Evolutionary conservation across 2,329 filamentous ascomycete species (phyloP).

Genomic region (Cladophialophora chaetospira): DNA sequence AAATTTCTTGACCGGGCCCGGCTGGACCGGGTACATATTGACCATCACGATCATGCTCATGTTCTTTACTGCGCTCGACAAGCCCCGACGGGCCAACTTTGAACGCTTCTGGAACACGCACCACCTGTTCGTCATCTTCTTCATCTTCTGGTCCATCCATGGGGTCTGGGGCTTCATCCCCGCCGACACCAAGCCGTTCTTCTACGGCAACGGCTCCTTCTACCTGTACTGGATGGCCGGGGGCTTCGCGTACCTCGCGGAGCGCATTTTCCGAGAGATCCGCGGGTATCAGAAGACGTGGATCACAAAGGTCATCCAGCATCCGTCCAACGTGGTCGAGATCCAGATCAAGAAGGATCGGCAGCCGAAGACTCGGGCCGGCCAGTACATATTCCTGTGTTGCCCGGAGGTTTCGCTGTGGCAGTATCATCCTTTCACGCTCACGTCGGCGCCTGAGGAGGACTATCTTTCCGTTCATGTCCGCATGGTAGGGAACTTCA

Average conservation of each 20-base stretch:
- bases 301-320: conserved; percentile 86
- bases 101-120: conserved; percentile 91
- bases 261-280: conserved; percentile 75
- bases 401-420: conserved; percentile 82
- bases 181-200: conserved; percentile 77
- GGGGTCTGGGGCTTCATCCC: conserved; percentile 90
- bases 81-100: conserved; percentile 76
- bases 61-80: conserved; percentile 75
- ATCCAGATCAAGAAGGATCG: conserved; percentile 86
- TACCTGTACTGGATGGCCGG: conserved; percentile 90
- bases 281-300: conserved; percentile 81
- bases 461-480: conserved; percentile 88
- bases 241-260: conserved; percentile 75
- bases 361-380: conserved; percentile 75
- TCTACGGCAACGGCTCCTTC: conserved; percentile 75
- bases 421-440: conserved; percentile 86
- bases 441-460: conserved; percentile 84
- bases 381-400: conserved; percentile 82
- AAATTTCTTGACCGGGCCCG: conserved; percentile 78
- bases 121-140: conserved; percentile 85
- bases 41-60: conserved; percentile 75
- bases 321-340: conserved; percentile 84
- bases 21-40: conserved; percentile 88
- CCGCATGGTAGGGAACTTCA: conserved; percentile 79
- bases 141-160: conserved; percentile 86